Base-by-base conservation (phyloP, 768 basidiomycete species). In the Pisolithus tinctorius region DNA sequence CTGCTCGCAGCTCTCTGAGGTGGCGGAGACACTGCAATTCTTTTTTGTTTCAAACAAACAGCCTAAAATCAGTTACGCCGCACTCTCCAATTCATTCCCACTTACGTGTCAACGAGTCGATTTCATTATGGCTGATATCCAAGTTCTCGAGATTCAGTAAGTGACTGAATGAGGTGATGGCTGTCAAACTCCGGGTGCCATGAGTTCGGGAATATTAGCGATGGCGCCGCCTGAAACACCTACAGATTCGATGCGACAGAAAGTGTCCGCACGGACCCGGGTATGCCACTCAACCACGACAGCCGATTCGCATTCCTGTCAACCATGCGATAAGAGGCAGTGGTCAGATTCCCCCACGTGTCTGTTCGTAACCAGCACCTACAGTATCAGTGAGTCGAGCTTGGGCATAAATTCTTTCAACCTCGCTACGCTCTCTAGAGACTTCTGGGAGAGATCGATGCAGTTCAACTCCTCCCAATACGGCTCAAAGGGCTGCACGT, bases 401-500 rank as follows among this genome's bases (percentile, higher is more conserved):
- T 74, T 77, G 17, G 93, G 93, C 60, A 97, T 63, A 65, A 97
- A 93, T 72, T 97, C 94, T 61, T 95, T 93, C 57, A 88, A 63
- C 50, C 86, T 68, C 37, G 82, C 81, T 14, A 86, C 76, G 59
- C 82, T 83, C 46, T 86, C 85, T 26, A 83, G 64, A 20, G 72
- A 71, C 64, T 79, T 81, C 47, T 72, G 67, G 37, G 74, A 75
- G 50, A 99, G 71, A 63, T 97, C 85, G 58, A 99, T 83, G 25
- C 71, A 68, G 50, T 61, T 73, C 53, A 99, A 69, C 38, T 79
- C 74, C 60, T 97, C 94, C 96, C 96, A 99, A 63, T 90, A 78
- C 23, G 94, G 93, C 62, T 93, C 91, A 67, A 89, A 96, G 17
- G 94, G 93, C 63, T 93, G 86, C 11, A 93, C 82, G 60, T 97